phyloP scores from a whole-genome alignment of 177 flowering plant species.

The Telopea speciosissima region DNA sequence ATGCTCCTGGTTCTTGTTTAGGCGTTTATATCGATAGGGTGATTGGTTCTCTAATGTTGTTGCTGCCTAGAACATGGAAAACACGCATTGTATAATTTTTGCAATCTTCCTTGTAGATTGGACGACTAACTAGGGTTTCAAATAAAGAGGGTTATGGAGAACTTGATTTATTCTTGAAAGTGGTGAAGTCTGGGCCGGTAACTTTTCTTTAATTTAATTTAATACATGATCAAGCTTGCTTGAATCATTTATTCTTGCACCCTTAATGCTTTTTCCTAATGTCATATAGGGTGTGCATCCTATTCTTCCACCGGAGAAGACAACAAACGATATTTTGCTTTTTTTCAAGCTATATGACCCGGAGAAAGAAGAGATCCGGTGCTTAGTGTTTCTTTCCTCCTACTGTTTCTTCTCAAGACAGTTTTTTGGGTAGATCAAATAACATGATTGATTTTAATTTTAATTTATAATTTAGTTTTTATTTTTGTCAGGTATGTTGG shows the following conservation, averaged over 20 bases:
- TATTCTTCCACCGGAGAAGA: slow-evolving; percentile 60
- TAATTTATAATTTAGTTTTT: too few species aligned
- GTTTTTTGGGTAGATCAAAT: not conserved
- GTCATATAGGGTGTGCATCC: slow-evolving; percentile 46
- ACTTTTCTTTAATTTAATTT: not conserved
- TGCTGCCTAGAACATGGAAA: not conserved
- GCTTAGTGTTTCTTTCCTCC: slow-evolving; percentile 10
- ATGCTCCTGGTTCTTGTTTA: too few species aligned
- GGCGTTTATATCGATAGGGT: not conserved
- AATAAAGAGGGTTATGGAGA: slow-evolving; percentile 55
- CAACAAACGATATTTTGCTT: slow-evolving; percentile 70
- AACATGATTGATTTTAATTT: not conserved
- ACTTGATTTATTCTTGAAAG: slow-evolving; percentile 62
- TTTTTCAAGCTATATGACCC: slow-evolving; percentile 89
- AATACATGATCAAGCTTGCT: too few species aligned
- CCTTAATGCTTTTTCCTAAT: not conserved
- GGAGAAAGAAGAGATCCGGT: slow-evolving; percentile 72
- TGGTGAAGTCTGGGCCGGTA: slow-evolving; percentile 56
- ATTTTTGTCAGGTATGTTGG: slow-evolving; percentile 64
- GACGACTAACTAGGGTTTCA: slow-evolving; percentile 56
- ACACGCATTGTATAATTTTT: not conserved
- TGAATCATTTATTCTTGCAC: not conserved
- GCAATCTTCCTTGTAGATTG: slow-evolving; percentile 44
- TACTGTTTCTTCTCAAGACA: not conserved
- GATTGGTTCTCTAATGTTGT: not conserved